Conservation (phyloP, 1,284 basidiomycete genomes). For the Trichosporon sp. region DNA sequence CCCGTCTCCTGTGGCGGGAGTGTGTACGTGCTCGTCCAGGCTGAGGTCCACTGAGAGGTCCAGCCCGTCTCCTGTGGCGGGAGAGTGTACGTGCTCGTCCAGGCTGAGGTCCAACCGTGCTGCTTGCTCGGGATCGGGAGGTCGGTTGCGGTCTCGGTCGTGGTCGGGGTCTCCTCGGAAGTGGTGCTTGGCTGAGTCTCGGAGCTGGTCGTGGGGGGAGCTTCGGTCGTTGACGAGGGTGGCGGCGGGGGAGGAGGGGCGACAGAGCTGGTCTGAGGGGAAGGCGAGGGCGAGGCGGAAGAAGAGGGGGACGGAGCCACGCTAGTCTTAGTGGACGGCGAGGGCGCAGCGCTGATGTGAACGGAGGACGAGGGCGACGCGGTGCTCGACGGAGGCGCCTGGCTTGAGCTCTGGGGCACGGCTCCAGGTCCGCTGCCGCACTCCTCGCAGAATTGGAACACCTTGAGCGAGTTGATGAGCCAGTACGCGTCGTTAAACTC, state of each 20-base stretch:
- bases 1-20: not conserved
- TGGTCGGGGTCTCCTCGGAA: not conserved
- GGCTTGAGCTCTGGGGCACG: not conserved
- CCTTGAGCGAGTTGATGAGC: constrained; percentile 52
- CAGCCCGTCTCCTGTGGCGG: too few relatives aligned
- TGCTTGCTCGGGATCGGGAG: too few relatives aligned
- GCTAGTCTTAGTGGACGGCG: not conserved
- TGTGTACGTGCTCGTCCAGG: not conserved
- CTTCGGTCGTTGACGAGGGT: not conserved
- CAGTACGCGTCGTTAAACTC: constrained; percentile 59
- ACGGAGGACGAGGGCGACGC: not conserved
- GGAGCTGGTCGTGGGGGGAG: not conserved
- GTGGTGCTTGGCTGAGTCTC: not conserved
- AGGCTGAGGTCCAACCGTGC: not conserved
- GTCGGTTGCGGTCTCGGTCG: not conserved
- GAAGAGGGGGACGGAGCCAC: not conserved
- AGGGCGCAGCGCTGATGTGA: too few relatives aligned
- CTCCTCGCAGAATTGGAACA: not conserved
- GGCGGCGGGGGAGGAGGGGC: not conserved
- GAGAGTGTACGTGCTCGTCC: too few relatives aligned
- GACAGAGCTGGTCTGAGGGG: not conserved
- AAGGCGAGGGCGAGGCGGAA: not conserved
- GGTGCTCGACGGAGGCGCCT: not conserved
- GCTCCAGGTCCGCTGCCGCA: not conserved
- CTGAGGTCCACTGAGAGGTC: not conserved